Conservation (phyloP, 805 yeast species). For the Cyberlindnera saturnus region DNA sequence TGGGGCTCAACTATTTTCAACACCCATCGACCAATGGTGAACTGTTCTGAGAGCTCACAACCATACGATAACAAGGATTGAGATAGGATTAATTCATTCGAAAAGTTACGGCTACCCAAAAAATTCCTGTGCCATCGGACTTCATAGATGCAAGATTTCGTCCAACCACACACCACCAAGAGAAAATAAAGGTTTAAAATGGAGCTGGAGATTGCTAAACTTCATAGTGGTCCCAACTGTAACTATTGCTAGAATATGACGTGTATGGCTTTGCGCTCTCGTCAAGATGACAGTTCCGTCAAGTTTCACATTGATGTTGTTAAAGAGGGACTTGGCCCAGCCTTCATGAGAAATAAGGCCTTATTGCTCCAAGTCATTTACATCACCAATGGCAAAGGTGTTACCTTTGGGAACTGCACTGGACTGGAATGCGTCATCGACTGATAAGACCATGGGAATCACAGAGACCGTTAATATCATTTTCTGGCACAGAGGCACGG, state of each 20-base stretch:
- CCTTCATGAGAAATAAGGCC: slow-evolving; percentile 12
- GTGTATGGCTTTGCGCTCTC: background rate
- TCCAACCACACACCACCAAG: no score
- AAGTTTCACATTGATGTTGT: slow-evolving; percentile 9
- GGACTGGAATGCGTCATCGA: slow-evolving; percentile 21
- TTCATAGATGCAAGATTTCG: no score
- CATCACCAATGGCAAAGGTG: slow-evolving; percentile 31
- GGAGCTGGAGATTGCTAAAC: background rate
- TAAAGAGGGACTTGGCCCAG: slow-evolving; percentile 11
- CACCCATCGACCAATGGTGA: background rate
- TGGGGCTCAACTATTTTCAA: no score
- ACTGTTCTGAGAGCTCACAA: background rate
- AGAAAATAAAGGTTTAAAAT: background rate
- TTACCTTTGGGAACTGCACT: slow-evolving; percentile 13
- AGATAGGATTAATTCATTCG: no score
- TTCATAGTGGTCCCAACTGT: background rate
- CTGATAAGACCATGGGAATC: slow-evolving; percentile 16
- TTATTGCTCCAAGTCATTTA: slow-evolving; percentile 19
- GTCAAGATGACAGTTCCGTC: background rate
- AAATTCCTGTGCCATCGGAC: no score
- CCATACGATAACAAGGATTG: no score
- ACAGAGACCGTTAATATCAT: slow-evolving; percentile 7
- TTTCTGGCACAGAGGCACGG: slow-evolving; percentile 19
- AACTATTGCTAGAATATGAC: background rate
- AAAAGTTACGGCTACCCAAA: no score